Conservation (phyloP, 2,329 filamentous ascomycete genomes). For the Xylaria sp. region DNA sequence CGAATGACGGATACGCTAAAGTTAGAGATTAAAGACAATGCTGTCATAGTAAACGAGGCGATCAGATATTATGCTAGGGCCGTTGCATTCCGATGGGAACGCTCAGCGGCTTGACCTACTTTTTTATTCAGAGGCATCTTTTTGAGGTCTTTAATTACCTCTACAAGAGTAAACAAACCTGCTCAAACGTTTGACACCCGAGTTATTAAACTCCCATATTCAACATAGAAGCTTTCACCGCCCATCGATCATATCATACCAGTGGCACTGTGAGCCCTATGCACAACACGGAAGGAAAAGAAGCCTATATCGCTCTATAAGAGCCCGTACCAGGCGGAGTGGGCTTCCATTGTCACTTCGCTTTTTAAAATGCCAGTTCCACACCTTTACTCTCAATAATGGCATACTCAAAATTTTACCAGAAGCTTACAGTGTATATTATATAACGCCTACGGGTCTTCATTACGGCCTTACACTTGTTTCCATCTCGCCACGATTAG, state of each 20-base stretch:
- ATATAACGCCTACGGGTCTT: slow-evolving; percentile 33
- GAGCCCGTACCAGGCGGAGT: slow-evolving; percentile 29
- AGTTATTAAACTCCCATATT: slow-evolving; percentile 37
- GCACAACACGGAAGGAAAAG: slow-evolving; percentile 25
- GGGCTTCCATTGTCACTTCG: slow-evolving; percentile 27
- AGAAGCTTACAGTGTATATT: slow-evolving; percentile 24
- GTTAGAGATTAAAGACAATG: background rate
- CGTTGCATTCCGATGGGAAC: too few relatives aligned
- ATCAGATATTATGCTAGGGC: too few relatives aligned
- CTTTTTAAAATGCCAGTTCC: slow-evolving; percentile 33
- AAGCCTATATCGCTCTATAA: slow-evolving; percentile 15
- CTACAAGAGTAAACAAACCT: slow-evolving; percentile 23
- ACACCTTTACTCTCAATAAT: slow-evolving; percentile 27
- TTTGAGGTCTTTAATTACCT: slow-evolving; percentile 38
- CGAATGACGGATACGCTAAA: background rate
- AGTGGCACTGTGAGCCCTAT: slow-evolving; percentile 22
- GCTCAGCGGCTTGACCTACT: slow-evolving; percentile 14
- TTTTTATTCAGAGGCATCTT: slow-evolving; percentile 29
- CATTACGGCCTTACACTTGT: slow-evolving; percentile 27
- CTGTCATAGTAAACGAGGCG: background rate
- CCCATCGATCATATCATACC: slow-evolving; percentile 36
- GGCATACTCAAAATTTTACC: slow-evolving; percentile 15
- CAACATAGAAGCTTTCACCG: slow-evolving; percentile 32
- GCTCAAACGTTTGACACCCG: slow-evolving; percentile 32
- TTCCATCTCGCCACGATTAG: slow-evolving; percentile 21